phyloP scores from a whole-genome alignment of 1,284 basidiomycete species.

The Pseudozyma tsukubaensis region DNA sequence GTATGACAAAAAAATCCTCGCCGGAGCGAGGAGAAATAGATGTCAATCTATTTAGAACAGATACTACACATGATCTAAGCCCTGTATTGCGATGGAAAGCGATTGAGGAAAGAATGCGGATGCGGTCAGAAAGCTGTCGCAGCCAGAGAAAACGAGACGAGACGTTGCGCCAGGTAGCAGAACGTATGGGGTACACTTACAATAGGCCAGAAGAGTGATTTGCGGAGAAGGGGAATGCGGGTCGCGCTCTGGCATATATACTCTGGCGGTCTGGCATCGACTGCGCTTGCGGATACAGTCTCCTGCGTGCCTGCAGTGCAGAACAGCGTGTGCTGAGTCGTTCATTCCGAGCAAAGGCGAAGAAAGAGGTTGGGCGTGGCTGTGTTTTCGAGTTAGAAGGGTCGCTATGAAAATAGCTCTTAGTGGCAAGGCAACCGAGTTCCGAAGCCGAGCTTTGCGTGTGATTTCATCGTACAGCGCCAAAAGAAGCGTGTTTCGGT shows the following conservation, averaged over 20 bases:
- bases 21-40: conserved; percentile 57
- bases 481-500: neutral
- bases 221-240: conserved; percentile 20
- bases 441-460: conserved; percentile 9
- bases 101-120: conserved; percentile 6
- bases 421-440: conserved; percentile 6
- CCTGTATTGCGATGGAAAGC: conserved; percentile 28
- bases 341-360: neutral
- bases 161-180: neutral
- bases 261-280: conserved; percentile 1
- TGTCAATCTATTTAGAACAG: conserved; percentile 63
- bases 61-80: conserved; percentile 65
- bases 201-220: conserved; percentile 57
- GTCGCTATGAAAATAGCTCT: neutral
- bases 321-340: neutral
- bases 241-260: conserved; percentile 33
- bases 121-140: conserved; percentile 19
- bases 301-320: neutral
- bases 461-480: conserved; percentile 40
- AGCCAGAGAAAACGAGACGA: neutral
- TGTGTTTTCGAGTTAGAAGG: conserved; percentile 37
- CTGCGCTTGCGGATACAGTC: conserved; percentile 14
- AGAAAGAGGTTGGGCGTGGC: too few species aligned
- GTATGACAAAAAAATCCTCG: conserved; percentile 48
- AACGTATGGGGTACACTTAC: conserved; percentile 29